These are phyloP conservation scores for Sporopachydermia lactativora DNA, from an alignment of 805 yeast species.

Conservation along the genomic window DNA sequence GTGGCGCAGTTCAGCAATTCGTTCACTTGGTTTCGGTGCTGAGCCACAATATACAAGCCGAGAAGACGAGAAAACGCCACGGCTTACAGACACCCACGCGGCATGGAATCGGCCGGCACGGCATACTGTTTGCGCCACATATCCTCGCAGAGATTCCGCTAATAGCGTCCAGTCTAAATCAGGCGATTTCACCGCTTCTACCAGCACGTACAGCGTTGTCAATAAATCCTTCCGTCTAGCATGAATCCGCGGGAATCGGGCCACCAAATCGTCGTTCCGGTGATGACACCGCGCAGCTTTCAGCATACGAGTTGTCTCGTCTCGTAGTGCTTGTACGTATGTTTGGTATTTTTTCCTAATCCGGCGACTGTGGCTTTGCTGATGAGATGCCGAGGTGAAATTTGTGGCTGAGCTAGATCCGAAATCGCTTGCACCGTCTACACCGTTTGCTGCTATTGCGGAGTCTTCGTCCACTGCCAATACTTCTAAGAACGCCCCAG, in stretches of 20 bases:
- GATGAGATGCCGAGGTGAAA: background rate
- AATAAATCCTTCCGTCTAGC: background rate
- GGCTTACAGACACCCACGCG: background rate
- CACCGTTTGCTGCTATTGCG: background rate
- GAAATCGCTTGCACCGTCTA: too few species aligned
- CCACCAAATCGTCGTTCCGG: background rate
- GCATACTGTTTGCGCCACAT: background rate
- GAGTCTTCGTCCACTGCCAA: background rate
- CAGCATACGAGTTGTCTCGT: background rate
- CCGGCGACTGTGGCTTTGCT: too few species aligned
- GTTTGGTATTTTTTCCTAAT: background rate
- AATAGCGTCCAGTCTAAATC: background rate
- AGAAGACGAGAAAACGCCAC: background rate
- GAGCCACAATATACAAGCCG: background rate
- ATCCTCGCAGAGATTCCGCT: background rate
- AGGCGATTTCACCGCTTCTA: background rate
- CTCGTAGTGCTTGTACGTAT: background rate
- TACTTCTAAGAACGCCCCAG: background rate
- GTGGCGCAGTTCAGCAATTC: background rate
- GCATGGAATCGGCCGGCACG: background rate
- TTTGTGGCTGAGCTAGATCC: background rate
- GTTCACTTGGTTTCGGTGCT: background rate
- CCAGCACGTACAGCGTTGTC: background rate
- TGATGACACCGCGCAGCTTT: background rate
- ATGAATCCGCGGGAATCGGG: background rate